Base-by-base conservation (phyloP, 78 protist genomes). In the Isochrysis galbana region DNA sequence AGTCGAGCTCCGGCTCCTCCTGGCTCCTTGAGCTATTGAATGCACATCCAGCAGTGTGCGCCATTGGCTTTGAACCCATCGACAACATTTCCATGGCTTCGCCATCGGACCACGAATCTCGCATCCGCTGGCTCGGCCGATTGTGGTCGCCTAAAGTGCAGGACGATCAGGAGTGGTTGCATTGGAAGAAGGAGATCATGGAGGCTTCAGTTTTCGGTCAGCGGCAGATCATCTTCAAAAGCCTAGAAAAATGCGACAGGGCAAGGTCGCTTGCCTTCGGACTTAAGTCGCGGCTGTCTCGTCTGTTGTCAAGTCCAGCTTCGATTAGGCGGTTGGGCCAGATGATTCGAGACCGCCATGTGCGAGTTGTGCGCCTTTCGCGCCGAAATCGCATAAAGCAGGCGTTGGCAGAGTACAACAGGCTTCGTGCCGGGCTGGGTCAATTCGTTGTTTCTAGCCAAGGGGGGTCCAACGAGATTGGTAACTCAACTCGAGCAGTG, bases 1-100 rank as follows among this genome's bases (percentile, higher is more conserved):
- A 72, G 82, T 72, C 82, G 42, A 72, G 82, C 82, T 72, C 82
- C 46, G 82, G 82, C 82, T 72, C 82, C 82, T 72, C 82, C 25
- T 72, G 82, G 82, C 82, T 72, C 42, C 5, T 72, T 17, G n/a
- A 72, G 42, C n/a, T 36, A 42, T 42, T 72, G 17, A 42, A 38
- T 17, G 42, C 82, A 42, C 82, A 72, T 21, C 82, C 82, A 19
- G 46, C 5, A 4, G 44, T 19, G 42, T 36, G 36, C 44, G 5
- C 2, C n/a, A 42, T 72, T 38, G n/a, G 3, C 82, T 72, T 72
- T 21, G 82, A 72, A 42, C 82, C 82, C n/a, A 36, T 72, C 42
- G 82, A 72, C 82, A 72, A 72, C 82, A 72, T 72, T 42, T 36
- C 44, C n/a, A 4, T 72, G n/a, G 42, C 36, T 21, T 34, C 82